Base-by-base conservation (phyloP, 768 basidiomycete species). In the Sporobolomyces pararoseus region DNA sequence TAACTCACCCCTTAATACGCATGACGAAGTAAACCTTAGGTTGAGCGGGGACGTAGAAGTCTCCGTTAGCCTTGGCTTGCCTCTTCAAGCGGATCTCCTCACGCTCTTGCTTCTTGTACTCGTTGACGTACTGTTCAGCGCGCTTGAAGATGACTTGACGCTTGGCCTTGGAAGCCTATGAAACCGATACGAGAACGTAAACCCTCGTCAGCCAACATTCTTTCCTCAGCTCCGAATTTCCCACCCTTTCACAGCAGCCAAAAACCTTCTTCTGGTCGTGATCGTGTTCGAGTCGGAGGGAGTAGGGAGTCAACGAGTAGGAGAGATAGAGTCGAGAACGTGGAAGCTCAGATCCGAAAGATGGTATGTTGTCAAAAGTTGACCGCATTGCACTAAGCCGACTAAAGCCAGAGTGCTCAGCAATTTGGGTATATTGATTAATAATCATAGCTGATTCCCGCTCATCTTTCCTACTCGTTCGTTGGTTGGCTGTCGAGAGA, bases 71-170 rank as follows among this genome's bases (percentile, higher is more conserved):
- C 79, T 93, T 88, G 72, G 95, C 95, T 79, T 86, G 89, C 67
- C 96, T 87, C 85, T 91, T 93, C 81, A 98, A 83, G 73, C 93
- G 88, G 80, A 98, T 86, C 83, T 97, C 92, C 83, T 98, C 96
- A 83, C 86, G 87, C 86, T 99, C 96, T 83, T 88, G 88, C 71
- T 84, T 73, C 63, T 89, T 82, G 82, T 97, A 97, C 83, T 97
- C 95, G 85, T 97, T 95, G 76, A 97, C 93, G 81, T 96, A 98
- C 68, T 89, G 82, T 82, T 98, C 95, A 44, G 96, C 96, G 71
- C 96, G 90, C 88, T 98, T 98, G 88, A 98, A 98, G 84, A 97
- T 87, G 80, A 96, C 88, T 82, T 88, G 89, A 83, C 96, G 89
- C 85, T 95, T 94, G 68, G 90, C 88, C 80, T 89, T 89, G 77